Evolutionary conservation across 1,284 basidiomycete genomes (phyloP), one percentile per base, ranked within the genome.

Genomic region (Leccinum angustisporum): DNA sequence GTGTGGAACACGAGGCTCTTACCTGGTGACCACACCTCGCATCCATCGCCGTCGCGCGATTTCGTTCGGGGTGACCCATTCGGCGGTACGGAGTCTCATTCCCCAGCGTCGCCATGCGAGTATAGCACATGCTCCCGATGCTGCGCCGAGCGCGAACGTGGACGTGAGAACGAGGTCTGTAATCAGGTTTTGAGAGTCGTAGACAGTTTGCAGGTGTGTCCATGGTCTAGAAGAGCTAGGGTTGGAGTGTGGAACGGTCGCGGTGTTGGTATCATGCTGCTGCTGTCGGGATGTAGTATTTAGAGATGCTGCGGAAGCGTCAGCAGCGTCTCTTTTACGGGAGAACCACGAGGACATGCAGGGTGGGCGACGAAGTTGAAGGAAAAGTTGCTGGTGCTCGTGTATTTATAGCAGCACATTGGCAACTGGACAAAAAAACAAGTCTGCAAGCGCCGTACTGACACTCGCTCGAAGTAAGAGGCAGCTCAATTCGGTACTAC

Each of bases 11-110:
- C 33, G n/a, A 25, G 53, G 40, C 13, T 27, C 82, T 68, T 69
- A 91, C 90, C 81, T 86, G 5, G 90, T 91, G 18, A 94, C 91
- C 8, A 84, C 76, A 6, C 92, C 92, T 66, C 83, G 86, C 46
- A 93, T 78, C 87, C 87, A 89, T 55, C 81, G 78, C 62, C 79
- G 81, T 64, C 79, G 77, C n/a, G 75, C 70, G 54, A 91, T 72
- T 55, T 86, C 75, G 60, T 83, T 76, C 0, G 84, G 84, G 1
- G 86, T 87, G 36, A 92, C 78, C 80, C 84, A 89, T 36, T 88
- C 86, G 7, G 81, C 78, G 65, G 83, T 89, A 55, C 75, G 78
- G 46, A 91, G 81, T 14, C 91, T 76, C 60, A 79, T 78, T 56
- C 86, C 83, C 73, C 81, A 86, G n/a, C 86, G 81, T 34, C 73